Base-by-base conservation (phyloP, 345 rosid species). In the Acer campestre region DNA sequence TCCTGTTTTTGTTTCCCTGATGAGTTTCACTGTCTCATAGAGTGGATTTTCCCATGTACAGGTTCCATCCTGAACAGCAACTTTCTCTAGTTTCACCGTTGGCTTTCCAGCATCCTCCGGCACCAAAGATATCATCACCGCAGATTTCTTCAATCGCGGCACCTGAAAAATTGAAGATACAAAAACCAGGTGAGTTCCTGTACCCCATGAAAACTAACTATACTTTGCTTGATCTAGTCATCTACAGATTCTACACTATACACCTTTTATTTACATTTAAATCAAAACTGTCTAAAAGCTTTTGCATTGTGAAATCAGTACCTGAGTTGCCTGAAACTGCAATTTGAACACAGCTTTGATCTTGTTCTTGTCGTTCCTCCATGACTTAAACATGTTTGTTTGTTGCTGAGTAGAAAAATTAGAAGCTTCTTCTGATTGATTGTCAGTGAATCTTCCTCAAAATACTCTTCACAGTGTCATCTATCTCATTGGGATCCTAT, bases 321-420 rank as follows among this genome's bases (percentile, higher is more conserved):
- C 99, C 98, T 97, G 98, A 80, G 98, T 94, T 38, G 90, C 98
- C 84, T 90, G 99, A 80, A 97, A 94, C 88, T 90, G 95, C 82
- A 97, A 82, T 83, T 85, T 89, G 90, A 94, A 93, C 67, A 94
- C 92, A 48, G 88, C 87, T 83, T 94, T 97, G 97, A 94, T 86
- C 90, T 90, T 94, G 84, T 84, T 89, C 97, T 90, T 93, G 84
- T 91, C 92, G 80, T 88, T 90, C 83, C 91, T 86, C 98, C 98
- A 90, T 76, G 99, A 83, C 91, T 88, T 88, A 77, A 97, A 97
- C 99, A 97, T 89, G 70, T 81, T 82, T 83, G 84, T 75, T 79
- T 71, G 70, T 35, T 35, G 1, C 70, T 61, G 27, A 14, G 10
- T 59, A 71, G 67, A 73, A 78, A 35, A 80, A 68, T 82, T n/a